Conservation (phyloP, 352 stramenopile genomes). For the Pythium diclinum region DNA sequence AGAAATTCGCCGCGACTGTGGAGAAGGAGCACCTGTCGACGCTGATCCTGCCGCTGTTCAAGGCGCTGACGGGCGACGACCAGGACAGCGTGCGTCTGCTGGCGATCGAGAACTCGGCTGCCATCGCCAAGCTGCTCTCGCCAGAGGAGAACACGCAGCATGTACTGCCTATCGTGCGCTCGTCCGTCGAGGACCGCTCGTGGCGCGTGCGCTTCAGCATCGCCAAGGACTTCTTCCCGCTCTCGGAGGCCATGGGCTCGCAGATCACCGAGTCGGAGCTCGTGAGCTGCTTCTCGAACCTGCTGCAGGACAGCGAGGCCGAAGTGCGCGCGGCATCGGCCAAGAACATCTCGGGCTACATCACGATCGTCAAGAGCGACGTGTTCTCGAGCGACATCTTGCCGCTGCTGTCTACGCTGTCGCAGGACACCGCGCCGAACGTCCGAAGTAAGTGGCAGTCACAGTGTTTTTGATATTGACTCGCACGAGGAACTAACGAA, state of each 20-base stretch:
- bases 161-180: constrained; percentile 71
- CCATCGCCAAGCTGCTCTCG: constrained; percentile 69
- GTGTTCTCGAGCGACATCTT: constrained; percentile 90
- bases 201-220: constrained; percentile 94
- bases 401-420: constrained; percentile 86
- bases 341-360: constrained; percentile 92
- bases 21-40: constrained; percentile 71
- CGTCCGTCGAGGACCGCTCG: constrained; percentile 81
- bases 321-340: constrained; percentile 91
- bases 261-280: constrained; percentile 87
- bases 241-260: constrained; percentile 71
- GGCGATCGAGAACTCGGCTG: constrained; percentile 84
- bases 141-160: constrained; percentile 75
- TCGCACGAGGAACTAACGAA: no score
- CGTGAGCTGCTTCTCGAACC: constrained; percentile 87
- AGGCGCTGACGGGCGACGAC: constrained; percentile 88
- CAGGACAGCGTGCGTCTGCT: constrained; percentile 94
- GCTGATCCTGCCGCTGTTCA: constrained; percentile 84
- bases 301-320: constrained; percentile 91
- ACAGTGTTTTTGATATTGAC: no score
- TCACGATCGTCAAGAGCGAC: constrained; percentile 88
- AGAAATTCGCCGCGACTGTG: constrained; percentile 68
- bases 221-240: constrained; percentile 90
- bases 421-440: constrained; percentile 90
- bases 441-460: constrained; percentile 60